Conservation (phyloP, 805 yeast genomes). For the Tanozyma kutaoensis region DNA sequence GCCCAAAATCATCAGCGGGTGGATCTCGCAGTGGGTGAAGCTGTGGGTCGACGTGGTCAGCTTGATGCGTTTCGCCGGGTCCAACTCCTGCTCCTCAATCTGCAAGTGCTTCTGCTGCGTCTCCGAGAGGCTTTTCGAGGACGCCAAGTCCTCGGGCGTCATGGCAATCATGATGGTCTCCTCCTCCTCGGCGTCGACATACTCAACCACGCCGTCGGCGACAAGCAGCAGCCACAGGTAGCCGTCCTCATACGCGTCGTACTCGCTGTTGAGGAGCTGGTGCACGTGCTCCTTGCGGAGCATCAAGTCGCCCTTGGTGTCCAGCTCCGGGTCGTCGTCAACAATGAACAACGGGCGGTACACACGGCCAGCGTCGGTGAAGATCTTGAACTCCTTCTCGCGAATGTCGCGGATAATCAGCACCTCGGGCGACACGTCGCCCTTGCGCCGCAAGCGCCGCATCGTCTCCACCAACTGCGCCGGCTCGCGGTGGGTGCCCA, state of each 20-base stretch:
- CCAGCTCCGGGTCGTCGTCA: conserved; percentile 66
- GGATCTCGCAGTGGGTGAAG: conserved; percentile 97
- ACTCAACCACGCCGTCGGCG: conserved; percentile 81
- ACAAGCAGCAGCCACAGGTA: conserved; percentile 83
- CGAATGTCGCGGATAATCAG: conserved; percentile 94
- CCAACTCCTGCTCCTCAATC: conserved; percentile 34
- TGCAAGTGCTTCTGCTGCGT: conserved; percentile 29
- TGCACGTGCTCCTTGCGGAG: conserved; percentile 77
- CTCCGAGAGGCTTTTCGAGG: conserved; percentile 32
- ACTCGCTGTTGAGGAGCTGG: conserved; percentile 48
- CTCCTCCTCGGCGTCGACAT: conserved; percentile 97
- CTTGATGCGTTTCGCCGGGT: conserved; percentile 80
- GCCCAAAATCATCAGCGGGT: conserved; percentile 97
- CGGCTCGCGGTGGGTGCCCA: conserved; percentile 96
- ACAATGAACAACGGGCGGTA: conserved; percentile 94
- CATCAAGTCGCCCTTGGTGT: conserved; percentile 61
- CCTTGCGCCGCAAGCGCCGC: conserved; percentile 84
- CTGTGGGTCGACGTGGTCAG: conserved; percentile 52
- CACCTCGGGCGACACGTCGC: conserved; percentile 92
- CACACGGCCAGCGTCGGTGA: conserved; percentile 98
- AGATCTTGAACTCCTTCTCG: conserved; percentile 89
- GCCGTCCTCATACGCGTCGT: conserved; percentile 46
- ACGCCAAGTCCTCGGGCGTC: conserved; percentile 93
- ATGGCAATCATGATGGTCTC: conserved; percentile 97
- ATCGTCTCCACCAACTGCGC: conserved; percentile 83